Base-by-base conservation (phyloP, 164 flowering plant species). In the Berberis vulgaris region DNA sequence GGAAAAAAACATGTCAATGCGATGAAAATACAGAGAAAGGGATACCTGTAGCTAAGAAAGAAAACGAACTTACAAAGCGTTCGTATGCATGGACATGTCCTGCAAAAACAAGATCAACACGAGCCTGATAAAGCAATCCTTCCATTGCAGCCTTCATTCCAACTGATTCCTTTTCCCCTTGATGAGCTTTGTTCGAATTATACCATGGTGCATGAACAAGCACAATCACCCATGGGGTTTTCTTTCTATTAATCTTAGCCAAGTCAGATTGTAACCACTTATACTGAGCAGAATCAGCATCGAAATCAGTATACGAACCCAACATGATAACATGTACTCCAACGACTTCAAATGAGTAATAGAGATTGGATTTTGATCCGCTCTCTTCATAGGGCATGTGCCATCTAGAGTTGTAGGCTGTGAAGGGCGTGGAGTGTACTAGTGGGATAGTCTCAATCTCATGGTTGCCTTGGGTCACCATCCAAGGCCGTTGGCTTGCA, bases 71-170 rank as follows among this genome's bases (percentile, higher is more conserved):
- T 82, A 91, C 97, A 55, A 87, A 87, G 61, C 96, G 88, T 60
- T 91, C 97, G 41, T 91, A 91, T 42, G 97, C 96, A 83, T 88
- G 97, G 1, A 88, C 90, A 72, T 91, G 96, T 1, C 96, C 94
- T 2, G 94, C 85, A 50, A 86, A 86, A 46, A 91, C 84, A 38
- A 80, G 63, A 58, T 88, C 96, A 3, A 87, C 92, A 0, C 85
- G 78, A 69, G 89, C 85, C 3, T 45, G 40, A 55, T 76, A 87
- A n/a, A 91, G 67, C 66, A 91, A 63, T 0, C 57, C 81, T 65
- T 91, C 96, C 90, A 91, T 81, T 63, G 74, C 52, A 1, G 64
- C 64, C 73, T 68, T 91, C 97, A 89, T 91, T 9, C 67, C 80
- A 0, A 60, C 72, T 0, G 80, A 69, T 64, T 81, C 88, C 1